A percentile compares a stretch with the other conserved stretches of the same genome.
These are phyloP conservation scores for Nicotiana noctiflora DNA, from an alignment of 257 asterid species.

Conservation along the genomic window DNA sequence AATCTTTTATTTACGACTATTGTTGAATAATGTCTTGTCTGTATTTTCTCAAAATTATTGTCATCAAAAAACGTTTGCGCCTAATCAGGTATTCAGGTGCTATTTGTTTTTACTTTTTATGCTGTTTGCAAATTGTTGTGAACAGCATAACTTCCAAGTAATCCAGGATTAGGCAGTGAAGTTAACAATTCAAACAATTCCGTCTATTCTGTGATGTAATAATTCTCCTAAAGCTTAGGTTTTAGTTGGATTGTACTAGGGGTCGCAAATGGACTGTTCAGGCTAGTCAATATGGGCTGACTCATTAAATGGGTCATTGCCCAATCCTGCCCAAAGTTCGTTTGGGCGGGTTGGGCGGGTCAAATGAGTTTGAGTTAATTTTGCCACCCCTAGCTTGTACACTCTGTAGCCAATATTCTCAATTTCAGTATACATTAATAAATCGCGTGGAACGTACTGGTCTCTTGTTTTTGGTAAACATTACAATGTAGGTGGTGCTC, in stretches of 20 bases:
- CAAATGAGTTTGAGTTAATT: too few relatives aligned
- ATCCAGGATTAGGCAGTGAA: neutral
- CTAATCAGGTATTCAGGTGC: neutral
- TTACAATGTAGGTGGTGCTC: neutral
- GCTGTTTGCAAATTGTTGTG: neutral
- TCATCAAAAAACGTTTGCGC: neutral
- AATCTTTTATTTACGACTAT: neutral
- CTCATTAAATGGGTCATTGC: too few relatives aligned
- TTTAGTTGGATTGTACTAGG: neutral
- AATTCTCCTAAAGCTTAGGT: neutral
- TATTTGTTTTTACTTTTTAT: neutral
- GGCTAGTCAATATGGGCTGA: too few relatives aligned
- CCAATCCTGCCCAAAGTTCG: too few relatives aligned
- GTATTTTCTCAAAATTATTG: neutral
- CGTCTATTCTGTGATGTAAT: neutral
- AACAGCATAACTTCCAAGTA: neutral
- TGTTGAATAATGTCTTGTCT: neutral
- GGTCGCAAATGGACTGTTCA: too few relatives aligned
- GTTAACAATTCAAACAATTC: neutral
- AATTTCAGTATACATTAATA: neutral
- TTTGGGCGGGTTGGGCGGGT: too few relatives aligned
- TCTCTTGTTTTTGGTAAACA: neutral
- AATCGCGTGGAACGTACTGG: neutral
- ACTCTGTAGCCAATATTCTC: neutral
- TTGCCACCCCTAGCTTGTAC: too few relatives aligned